Conservation (phyloP, 257 asterid genomes). For the Echium plantagineum region DNA sequence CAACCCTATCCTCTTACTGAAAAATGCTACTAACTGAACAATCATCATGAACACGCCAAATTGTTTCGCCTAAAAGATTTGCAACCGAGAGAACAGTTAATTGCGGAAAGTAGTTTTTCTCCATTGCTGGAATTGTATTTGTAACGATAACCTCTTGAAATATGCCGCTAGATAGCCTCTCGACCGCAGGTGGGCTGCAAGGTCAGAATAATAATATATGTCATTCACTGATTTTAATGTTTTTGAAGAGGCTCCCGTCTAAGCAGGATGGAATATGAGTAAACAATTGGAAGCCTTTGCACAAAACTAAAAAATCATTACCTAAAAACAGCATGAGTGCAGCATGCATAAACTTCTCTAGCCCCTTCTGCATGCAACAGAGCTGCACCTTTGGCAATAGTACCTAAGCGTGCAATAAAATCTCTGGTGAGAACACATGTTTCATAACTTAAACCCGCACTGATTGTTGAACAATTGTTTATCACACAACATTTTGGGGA, state of each 20-base stretch:
- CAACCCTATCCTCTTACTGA: conserved; percentile 24
- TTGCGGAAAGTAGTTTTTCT: conserved; percentile 73
- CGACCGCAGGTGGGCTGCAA: conserved; percentile 88
- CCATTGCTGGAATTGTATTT: conserved; percentile 70
- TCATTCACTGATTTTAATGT: background rate
- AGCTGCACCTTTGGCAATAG: conserved; percentile 91
- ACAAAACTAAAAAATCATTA: conserved; percentile 5
- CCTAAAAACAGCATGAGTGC: conserved; percentile 98
- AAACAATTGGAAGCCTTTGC: background rate
- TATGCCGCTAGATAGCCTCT: conserved; percentile 81
- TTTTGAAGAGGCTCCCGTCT: no score
- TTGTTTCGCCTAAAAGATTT: conserved; percentile 86
- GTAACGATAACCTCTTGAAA: conserved; percentile 92
- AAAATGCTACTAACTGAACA: conserved; percentile 94
- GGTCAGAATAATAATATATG: conserved; percentile 4
- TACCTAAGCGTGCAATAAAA: conserved; percentile 45
- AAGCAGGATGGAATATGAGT: no score
- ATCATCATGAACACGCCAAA: conserved; percentile 95
- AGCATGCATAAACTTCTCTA: conserved; percentile 90
- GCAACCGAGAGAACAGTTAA: conserved; percentile 83
- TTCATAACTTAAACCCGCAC: background rate
- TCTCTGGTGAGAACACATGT: conserved; percentile 5
- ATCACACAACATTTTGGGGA: background rate
- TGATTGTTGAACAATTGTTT: background rate
- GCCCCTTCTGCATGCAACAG: conserved; percentile 89